Conservation (phyloP, 169 alveolate genomes). For the Eimeria acervulina region DNA sequence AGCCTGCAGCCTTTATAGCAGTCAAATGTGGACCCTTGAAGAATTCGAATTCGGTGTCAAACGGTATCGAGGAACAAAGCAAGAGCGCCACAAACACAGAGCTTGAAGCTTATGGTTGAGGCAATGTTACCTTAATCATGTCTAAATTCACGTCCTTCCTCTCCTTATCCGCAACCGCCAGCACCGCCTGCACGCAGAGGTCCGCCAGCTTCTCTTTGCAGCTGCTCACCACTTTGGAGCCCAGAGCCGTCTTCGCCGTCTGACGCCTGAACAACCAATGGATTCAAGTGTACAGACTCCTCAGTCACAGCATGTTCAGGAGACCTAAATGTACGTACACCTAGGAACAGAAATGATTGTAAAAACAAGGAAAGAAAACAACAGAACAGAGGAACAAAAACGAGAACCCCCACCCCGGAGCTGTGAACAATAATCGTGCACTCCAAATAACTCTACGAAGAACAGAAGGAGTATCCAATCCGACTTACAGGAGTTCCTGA, state of each 20-base stretch:
- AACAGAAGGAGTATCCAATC: too few species aligned
- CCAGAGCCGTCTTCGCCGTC: constrained; percentile 98
- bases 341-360: too few species aligned
- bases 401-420: too few species aligned
- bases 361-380: too few species aligned
- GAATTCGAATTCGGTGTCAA: too few species aligned
- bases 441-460: too few species aligned
- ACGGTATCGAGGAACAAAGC: too few species aligned
- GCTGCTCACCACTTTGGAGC: constrained; percentile 97
- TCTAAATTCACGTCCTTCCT: constrained; percentile 99
- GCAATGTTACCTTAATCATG: constrained; percentile 93
- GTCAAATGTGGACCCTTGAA: too few species aligned
- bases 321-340: too few species aligned
- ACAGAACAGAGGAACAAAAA: too few species aligned
- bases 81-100: background rate
- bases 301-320: background rate
- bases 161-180: constrained; percentile 98
- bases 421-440: too few species aligned
- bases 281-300: background rate
- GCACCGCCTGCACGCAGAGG: constrained; percentile 98
- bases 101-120: background rate
- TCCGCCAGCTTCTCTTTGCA: constrained; percentile 83
- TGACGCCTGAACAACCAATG: constrained; percentile 80
- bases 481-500: constrained; percentile 86
- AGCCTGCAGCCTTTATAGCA: too few species aligned